phyloP scores from a whole-genome alignment of 306 rosid genomes.

The Luffa acutangula region DNA sequence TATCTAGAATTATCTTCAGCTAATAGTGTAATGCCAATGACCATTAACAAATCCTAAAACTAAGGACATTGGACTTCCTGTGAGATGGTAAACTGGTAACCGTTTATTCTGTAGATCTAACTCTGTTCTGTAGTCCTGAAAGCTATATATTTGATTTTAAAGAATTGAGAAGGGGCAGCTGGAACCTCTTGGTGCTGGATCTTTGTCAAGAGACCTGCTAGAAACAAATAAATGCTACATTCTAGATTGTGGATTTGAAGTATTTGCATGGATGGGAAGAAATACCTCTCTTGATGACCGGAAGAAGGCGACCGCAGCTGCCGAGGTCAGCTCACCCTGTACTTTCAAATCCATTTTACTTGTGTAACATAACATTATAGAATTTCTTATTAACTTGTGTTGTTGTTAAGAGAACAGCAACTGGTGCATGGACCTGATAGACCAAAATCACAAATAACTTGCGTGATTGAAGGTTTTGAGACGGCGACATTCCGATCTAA shows the following conservation, averaged over 20 bases:
- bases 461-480: slow-evolving; percentile 95
- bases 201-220: slow-evolving; percentile 65
- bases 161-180: slow-evolving; percentile 71
- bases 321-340: slow-evolving; percentile 49
- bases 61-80: background rate
- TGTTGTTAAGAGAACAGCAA: slow-evolving; percentile 43
- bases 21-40: background rate
- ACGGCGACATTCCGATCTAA: slow-evolving; percentile 82
- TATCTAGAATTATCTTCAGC: background rate
- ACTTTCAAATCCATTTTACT: slow-evolving; percentile 13
- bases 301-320: slow-evolving; percentile 67
- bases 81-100: background rate
- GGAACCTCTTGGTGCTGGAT: slow-evolving; percentile 52
- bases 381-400: slow-evolving; percentile 6
- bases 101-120: slow-evolving; percentile 16
- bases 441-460: slow-evolving; percentile 57
- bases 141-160: slow-evolving; percentile 22
- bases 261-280: slow-evolving; percentile 92
- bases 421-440: slow-evolving; percentile 38
- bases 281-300: slow-evolving; percentile 78
- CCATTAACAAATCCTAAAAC: background rate
- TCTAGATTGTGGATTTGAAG: slow-evolving; percentile 78
- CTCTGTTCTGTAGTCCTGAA: background rate
- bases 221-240: slow-evolving; percentile 74
- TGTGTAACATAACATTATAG: slow-evolving; percentile 5